Evolutionary conservation across 2,329 filamentous ascomycete genomes (phyloP).

Genomic region (Monosporascus sp.): DNA sequence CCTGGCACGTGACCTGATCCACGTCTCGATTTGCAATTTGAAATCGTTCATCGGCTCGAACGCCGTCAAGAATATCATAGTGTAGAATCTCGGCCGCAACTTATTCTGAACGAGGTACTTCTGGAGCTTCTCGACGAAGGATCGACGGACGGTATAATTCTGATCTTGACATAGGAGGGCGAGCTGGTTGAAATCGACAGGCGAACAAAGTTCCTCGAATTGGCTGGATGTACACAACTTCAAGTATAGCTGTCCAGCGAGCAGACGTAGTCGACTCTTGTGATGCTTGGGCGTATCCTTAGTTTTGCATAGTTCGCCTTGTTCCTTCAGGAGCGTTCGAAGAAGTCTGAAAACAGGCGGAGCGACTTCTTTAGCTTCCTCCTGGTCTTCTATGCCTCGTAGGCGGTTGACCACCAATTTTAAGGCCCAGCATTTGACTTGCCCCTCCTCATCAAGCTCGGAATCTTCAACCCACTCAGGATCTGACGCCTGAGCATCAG

Average conservation of each 20-base stretch:
- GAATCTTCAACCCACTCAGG: slow-evolving; percentile 64
- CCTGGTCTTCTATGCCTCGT: slow-evolving; percentile 50
- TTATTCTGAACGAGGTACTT: slow-evolving; percentile 76
- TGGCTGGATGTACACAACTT: slow-evolving; percentile 76
- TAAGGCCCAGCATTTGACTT: slow-evolving; percentile 77
- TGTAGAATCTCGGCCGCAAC: slow-evolving; percentile 74
- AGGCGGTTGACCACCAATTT: slow-evolving; percentile 83
- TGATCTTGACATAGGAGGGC: slow-evolving; percentile 77
- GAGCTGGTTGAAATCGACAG: slow-evolving; percentile 72
- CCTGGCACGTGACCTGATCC: slow-evolving; percentile 77
- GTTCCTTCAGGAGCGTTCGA: slow-evolving; percentile 65
- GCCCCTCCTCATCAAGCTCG: slow-evolving; percentile 71
- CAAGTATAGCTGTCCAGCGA: slow-evolving; percentile 72
- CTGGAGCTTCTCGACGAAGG: slow-evolving; percentile 80
- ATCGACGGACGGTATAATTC: slow-evolving; percentile 65
- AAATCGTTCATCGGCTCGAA: slow-evolving; percentile 78
- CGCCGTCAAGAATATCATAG: slow-evolving; percentile 82
- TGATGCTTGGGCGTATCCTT: slow-evolving; percentile 72
- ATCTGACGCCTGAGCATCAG: slow-evolving; percentile 49
- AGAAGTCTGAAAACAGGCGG: slow-evolving; percentile 72
- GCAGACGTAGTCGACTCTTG: slow-evolving; percentile 72
- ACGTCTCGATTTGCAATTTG: slow-evolving; percentile 72
- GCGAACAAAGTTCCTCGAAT: slow-evolving; percentile 69
- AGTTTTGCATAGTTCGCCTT: slow-evolving; percentile 75
- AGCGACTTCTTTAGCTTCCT: slow-evolving; percentile 53